Conservation (phyloP, 2,329 filamentous ascomycete species). For the Botrytis fabae region DNA sequence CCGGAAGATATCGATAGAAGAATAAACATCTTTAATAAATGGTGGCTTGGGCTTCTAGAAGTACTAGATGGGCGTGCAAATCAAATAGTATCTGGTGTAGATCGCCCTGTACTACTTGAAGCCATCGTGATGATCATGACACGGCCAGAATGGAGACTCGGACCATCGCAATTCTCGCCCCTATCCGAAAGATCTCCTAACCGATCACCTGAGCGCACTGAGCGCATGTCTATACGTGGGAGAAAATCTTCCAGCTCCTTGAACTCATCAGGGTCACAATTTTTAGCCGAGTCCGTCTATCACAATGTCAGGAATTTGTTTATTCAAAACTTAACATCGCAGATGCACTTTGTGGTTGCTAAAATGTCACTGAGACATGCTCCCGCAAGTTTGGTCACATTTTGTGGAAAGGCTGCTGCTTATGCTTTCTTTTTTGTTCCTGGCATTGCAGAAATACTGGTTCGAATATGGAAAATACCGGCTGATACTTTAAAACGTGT, state of each 20-base stretch:
- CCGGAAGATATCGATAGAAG: conserved; percentile 70
- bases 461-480: conserved; percentile 64
- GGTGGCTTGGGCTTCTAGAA: conserved; percentile 71
- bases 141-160: conserved; percentile 66
- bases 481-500: conserved; percentile 61
- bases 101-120: conserved; percentile 68
- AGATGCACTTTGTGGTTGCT: conserved; percentile 71
- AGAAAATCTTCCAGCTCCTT: conserved; percentile 52
- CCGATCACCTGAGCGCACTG: conserved; percentile 32
- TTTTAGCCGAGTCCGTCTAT: conserved; percentile 67
- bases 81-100: conserved; percentile 68
- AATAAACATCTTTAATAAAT: conserved; percentile 68
- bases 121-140: conserved; percentile 69
- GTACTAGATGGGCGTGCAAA: conserved; percentile 68
- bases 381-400: conserved; percentile 58
- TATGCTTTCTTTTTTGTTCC: conserved; percentile 76
- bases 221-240: conserved; percentile 33
- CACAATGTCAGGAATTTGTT: conserved; percentile 73
- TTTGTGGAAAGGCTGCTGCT: conserved; percentile 70
- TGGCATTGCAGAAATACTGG: conserved; percentile 66
- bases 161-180: conserved; percentile 58
- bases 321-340: conserved; percentile 66
- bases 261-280: conserved; percentile 61
- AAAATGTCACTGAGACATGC: conserved; percentile 68
- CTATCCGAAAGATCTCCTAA: conserved; percentile 46